These are phyloP conservation scores for Apophysomyces ossiformis DNA, from an alignment of 371 early-diverging fungal species.

Conservation along the genomic window DNA sequence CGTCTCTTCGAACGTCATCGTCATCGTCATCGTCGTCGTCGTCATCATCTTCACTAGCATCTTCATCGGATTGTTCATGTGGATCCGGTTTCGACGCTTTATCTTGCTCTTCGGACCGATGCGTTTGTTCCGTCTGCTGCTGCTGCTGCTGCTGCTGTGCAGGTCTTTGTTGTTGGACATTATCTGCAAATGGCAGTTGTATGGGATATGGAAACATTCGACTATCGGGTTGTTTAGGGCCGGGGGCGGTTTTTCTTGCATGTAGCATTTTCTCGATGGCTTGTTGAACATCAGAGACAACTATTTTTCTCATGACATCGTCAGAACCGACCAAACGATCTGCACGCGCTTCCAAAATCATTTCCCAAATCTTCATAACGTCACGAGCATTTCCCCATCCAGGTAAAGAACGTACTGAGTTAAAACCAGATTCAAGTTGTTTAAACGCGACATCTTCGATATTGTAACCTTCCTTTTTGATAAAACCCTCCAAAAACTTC, in stretches of 20 bases:
- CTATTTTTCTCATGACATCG: neutral
- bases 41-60: neutral
- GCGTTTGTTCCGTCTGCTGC: neutral
- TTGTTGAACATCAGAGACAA: neutral
- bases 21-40: neutral
- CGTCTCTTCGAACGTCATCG: neutral
- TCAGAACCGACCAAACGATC: neutral
- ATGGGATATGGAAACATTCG: too few species aligned
- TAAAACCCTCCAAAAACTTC: neutral
- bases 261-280: conserved; percentile 1
- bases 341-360: conserved; percentile 1
- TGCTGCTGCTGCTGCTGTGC: neutral
- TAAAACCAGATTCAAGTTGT: neutral
- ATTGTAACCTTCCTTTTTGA: neutral
- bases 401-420: neutral
- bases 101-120: neutral
- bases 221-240: neutral
- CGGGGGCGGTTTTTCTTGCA: neutral
- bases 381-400: conserved; percentile 5
- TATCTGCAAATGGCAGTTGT: neutral
- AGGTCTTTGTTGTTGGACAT: neutral
- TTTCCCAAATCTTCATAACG: neutral
- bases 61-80: neutral
- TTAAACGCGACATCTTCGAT: neutral
- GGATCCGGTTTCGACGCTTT: neutral